phyloP scores from a whole-genome alignment of 129 eudicot species.

The carrot (Daucus carota) region DNA sequence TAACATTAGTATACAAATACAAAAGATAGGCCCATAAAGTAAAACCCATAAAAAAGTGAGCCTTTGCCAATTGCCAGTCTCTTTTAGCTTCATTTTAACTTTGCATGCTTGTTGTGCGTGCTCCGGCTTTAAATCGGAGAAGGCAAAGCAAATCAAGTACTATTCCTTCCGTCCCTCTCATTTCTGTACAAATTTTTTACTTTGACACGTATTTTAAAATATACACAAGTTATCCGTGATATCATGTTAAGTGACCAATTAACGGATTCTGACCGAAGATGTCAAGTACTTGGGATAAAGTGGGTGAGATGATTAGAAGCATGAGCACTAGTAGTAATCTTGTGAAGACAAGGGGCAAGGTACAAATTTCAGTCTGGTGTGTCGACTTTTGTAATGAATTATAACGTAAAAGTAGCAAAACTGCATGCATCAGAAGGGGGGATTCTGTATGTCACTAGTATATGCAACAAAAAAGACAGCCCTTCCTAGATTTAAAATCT shows the following conservation, averaged over 20 bases:
- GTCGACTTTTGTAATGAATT: background rate
- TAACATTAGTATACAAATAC: background rate
- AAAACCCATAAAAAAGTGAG: background rate
- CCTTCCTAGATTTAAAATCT: conserved; percentile 19
- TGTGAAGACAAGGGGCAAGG: background rate
- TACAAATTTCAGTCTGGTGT: background rate
- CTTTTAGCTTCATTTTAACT: background rate
- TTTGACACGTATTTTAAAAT: too few species aligned
- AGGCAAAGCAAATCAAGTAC: background rate
- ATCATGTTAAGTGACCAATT: background rate
- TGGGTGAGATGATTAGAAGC: background rate
- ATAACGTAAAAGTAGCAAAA: background rate
- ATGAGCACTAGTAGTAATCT: background rate
- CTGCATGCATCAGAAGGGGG: conserved; percentile 7
- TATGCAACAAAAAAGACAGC: conserved; percentile 13
- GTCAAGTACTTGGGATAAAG: too few species aligned
- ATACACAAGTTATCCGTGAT: too few species aligned
- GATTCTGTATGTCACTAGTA: conserved; percentile 15
- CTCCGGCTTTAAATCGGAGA: background rate
- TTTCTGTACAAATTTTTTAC: too few species aligned
- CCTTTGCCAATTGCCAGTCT: background rate
- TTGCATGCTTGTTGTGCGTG: conserved; percentile 2
- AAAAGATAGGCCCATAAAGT: background rate
- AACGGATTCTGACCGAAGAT: too few species aligned
- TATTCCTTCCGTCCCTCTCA: too few species aligned